These are phyloP conservation scores for Fusarium nurragi DNA, from an alignment of 2,329 filamentous ascomycete species.

Conservation along the genomic window DNA sequence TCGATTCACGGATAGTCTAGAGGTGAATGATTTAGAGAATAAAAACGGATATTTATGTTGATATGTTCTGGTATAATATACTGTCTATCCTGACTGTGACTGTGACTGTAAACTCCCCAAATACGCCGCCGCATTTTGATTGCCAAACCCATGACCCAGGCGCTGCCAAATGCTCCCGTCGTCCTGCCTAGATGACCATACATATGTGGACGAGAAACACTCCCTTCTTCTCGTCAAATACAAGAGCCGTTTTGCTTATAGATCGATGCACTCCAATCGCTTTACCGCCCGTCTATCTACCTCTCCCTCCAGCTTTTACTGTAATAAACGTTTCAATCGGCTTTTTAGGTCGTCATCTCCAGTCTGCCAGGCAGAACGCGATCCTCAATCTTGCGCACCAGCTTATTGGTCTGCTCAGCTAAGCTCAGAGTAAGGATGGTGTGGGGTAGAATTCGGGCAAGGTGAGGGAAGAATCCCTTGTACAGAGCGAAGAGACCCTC, in stretches of 20 bases:
- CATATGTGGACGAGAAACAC: slow-evolving; percentile 19
- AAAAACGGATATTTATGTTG: slow-evolving; percentile 14
- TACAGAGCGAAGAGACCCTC: slow-evolving; percentile 94
- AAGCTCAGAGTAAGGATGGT: slow-evolving; percentile 93
- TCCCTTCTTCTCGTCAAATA: slow-evolving; percentile 24
- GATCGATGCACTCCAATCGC: slow-evolving; percentile 5
- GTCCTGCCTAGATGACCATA: slow-evolving; percentile 26
- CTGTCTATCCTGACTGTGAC: slow-evolving; percentile 28
- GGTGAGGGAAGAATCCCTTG: slow-evolving; percentile 95
- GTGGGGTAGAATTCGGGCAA: slow-evolving; percentile 93
- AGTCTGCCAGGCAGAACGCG: slow-evolving; percentile 58
- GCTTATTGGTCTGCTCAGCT: slow-evolving; percentile 96
- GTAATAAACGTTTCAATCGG: not conserved
- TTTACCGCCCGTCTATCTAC: not conserved
- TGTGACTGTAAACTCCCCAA: slow-evolving; percentile 30
- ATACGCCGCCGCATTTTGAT: slow-evolving; percentile 43
- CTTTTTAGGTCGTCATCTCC: slow-evolving; percentile 40
- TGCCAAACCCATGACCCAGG: slow-evolving; percentile 37
- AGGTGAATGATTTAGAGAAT: not conserved
- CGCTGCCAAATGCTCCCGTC: slow-evolving; percentile 33
- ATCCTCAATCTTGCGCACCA: slow-evolving; percentile 81
- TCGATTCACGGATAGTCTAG: slow-evolving; percentile 63
- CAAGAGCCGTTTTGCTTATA: slow-evolving; percentile 14
- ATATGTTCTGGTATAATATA: slow-evolving; percentile 19
- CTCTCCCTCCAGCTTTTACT: not conserved